phyloP scores from a whole-genome alignment of 345 rosid species.

The Mercurialis annua region DNA sequence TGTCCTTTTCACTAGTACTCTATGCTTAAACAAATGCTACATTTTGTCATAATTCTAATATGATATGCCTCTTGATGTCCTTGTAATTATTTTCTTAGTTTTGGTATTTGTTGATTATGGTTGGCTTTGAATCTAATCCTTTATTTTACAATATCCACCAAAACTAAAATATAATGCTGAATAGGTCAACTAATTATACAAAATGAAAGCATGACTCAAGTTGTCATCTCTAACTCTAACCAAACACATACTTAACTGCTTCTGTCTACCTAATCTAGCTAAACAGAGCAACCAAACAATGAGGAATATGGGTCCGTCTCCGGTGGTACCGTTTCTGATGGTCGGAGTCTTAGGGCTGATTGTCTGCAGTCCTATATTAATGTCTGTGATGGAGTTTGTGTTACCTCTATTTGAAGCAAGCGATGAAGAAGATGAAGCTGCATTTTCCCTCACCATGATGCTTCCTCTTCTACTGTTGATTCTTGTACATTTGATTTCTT shows the following conservation, averaged over 20 bases:
- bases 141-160: not conserved
- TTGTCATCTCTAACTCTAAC: conserved; percentile 19
- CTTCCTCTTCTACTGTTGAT: conserved; percentile 23
- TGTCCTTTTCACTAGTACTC: conserved; percentile 14
- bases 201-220: conserved; percentile 6
- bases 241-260: not conserved
- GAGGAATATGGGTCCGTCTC: conserved; percentile 45
- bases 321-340: conserved; percentile 39
- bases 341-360: conserved; percentile 41
- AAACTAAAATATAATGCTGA: not conserved
- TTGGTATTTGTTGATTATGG: conserved; percentile 2
- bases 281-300: conserved; percentile 8
- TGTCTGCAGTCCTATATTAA: conserved; percentile 24
- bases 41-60: not conserved
- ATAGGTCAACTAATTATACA: conserved; percentile 21
- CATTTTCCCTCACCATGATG: conserved; percentile 10
- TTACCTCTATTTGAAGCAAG: conserved; percentile 19
- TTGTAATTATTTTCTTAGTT: not conserved
- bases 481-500: conserved; percentile 23
- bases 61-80: not conserved
- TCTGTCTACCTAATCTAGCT: not conserved
- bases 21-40: not conserved
- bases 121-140: conserved; percentile 12
- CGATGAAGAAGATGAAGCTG: conserved; percentile 5
- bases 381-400: conserved; percentile 16